Base-by-base conservation (phyloP, 805 yeast genomes). In the Kodamaea hsintzibuensis region DNA sequence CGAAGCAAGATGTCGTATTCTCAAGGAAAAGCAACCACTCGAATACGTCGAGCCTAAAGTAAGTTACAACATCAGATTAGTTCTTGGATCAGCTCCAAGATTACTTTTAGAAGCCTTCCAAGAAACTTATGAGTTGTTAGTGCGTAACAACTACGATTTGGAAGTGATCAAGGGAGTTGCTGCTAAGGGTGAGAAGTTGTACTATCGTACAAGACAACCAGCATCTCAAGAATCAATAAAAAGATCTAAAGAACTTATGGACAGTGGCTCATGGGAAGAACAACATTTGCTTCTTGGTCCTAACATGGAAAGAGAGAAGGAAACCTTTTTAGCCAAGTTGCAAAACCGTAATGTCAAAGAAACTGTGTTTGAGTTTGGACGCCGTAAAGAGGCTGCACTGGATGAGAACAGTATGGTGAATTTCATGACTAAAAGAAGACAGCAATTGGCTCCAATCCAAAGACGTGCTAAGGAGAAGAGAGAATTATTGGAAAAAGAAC, bases 141-240 rank as follows among this genome's bases (percentile, higher is more conserved):
- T 91, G 55, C 67, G 74, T 9, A 79, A 83, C 40, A 82, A 87
- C 66, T 88, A 83, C 66, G 98, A 95, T 54, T 67, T 93, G 53
- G 70, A 74, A 42, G 80, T 81, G 17, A 69, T 89, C 57, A 82
- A 76, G 57, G 86, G 82, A 17, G 97, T 91, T 45, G 85, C 98
- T 1, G 67, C 71, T 12, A 88, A 93, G 62, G 99, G 97, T 57
- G 99, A 95, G 68, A 87, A 87, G 65, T 77, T 93, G 56, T 95
- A 90, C 66, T 79, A 86, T 65, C 85, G 91, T 69, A 90, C 98
- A 1, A 82, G 97, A 64, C 84, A 86, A 47, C 80, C 96, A 0
- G 97, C 99, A 0, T 89, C 97, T 2, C 77, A 76, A 19, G 97
- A 91, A 65, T 86, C 96, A n/a, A 81, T 90, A 38, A 89, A 88